Percentiles rank a stretch among this genome's conserved stretches.
These are phyloP conservation scores for Ceratocystis colombiana DNA, from an alignment of 2,329 filamentous ascomycete species.

Conservation along the genomic window DNA sequence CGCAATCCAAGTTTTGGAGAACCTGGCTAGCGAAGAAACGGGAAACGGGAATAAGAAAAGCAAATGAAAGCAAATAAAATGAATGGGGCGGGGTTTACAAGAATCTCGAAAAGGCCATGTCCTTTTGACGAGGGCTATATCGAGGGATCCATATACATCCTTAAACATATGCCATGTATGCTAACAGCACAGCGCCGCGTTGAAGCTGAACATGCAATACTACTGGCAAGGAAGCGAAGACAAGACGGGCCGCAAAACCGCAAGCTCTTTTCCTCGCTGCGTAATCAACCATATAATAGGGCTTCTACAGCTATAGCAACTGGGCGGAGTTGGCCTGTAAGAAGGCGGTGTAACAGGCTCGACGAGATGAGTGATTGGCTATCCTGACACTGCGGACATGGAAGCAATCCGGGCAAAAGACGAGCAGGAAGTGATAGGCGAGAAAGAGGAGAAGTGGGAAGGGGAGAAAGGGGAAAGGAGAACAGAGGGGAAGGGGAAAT, in stretches of 20 bases:
- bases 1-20: not conserved
- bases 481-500: not conserved
- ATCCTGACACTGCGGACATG: not conserved
- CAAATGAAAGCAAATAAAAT: not conserved
- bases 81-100: not conserved
- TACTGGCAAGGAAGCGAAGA: not conserved
- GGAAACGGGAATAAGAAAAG: not conserved
- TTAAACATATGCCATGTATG: not conserved
- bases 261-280: not conserved
- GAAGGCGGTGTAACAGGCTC: not conserved
- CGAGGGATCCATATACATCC: not conserved
- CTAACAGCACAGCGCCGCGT: not conserved
- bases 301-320: slow-evolving; percentile 2
- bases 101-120: not conserved
- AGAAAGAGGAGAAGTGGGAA: not conserved
- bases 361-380: not conserved
- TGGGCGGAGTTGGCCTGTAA: not conserved
- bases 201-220: not conserved
- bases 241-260: not conserved
- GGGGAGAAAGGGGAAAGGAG: not conserved
- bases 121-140: not conserved
- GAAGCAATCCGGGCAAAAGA: not conserved
- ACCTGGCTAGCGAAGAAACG: too few relatives aligned
- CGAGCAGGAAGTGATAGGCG: not conserved
- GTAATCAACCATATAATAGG: not conserved